Evolutionary conservation across 805 yeast species (phyloP), one percentile per base, ranked within the genome.

Genomic region (Teunomyces panamensis): DNA sequence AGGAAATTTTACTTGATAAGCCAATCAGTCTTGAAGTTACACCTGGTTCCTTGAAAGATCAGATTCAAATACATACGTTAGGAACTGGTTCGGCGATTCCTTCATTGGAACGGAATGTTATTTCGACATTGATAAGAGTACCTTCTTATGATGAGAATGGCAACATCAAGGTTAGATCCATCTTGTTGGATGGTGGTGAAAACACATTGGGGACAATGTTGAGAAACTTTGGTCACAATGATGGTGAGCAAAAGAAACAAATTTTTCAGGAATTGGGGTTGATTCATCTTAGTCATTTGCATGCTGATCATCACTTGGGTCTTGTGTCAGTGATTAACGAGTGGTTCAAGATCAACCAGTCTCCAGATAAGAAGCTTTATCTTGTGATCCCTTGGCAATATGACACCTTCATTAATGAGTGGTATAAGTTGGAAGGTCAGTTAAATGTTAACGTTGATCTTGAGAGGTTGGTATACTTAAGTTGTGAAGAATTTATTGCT

Each of bases 271-370:
- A 91, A 56, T 66, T 91, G 48, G 69, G 77, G 29, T 49, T 88
- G 46, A 70, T 92, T 16, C 87, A 80, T 58, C 69, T 94, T 46
- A 86, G 96, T 56, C 99, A 94, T 71, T 72, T 92, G 56, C 99
- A 94, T 66, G 99, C 98, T 0, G 99, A 94, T 63, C 99, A 94
- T 63, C 97, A 92, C 64, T 69, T 94, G 36, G 99, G 99, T 0
- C 73, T 87, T 4, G 68, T 86, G 7, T 78, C 89, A 4, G 64
- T 94, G 3, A 72, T 94, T 26, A 72, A 74, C 33, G 81, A 80
- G 53, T 91, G 97, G 96, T 73, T 78, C 49, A 60, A 65, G 29
- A 62, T 68, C 10, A 72, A 78, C 49, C 47, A 42, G 6, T 52
- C 65, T 10, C 56, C 67, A 4, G 48, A 57, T 13, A 60, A 58